A percentile compares a stretch with the other conserved stretches of the same genome.
phyloP scores from a whole-genome alignment of 768 basidiomycete genomes.

The Amanita rimosa region DNA sequence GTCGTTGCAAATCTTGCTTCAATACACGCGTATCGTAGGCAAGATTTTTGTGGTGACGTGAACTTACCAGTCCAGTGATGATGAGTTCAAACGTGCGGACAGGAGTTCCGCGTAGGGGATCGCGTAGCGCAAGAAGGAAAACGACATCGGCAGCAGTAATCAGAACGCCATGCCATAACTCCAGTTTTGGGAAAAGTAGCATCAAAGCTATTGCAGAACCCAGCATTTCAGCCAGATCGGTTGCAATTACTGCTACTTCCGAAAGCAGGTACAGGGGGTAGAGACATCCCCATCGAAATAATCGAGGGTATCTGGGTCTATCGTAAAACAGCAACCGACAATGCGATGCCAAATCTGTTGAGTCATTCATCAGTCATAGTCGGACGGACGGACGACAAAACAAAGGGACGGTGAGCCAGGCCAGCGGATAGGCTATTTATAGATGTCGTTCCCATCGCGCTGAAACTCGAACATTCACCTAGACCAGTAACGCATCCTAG shows the following conservation, averaged over 20 bases:
- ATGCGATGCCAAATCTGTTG: constrained; percentile 38
- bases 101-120: constrained; percentile 56
- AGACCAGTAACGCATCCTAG: constrained; percentile 78
- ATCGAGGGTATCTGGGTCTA: constrained; percentile 42
- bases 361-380: neutral
- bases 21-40: too few relatives aligned
- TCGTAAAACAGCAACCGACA: constrained; percentile 56
- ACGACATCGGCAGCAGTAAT: constrained; percentile 62
- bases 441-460: neutral
- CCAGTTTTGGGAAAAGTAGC: constrained; percentile 57
- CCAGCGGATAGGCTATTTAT: neutral
- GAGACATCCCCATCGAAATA: constrained; percentile 47
- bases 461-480: constrained; percentile 31
- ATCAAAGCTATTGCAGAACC: constrained; percentile 75
- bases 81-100: constrained; percentile 58
- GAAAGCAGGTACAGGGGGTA: constrained; percentile 57
- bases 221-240: constrained; percentile 73
- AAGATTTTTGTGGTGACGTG: too few relatives aligned
- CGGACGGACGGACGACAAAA: too few relatives aligned
- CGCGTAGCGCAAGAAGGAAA: constrained; percentile 57
- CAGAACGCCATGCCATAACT: constrained; percentile 62
- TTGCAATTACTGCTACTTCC: constrained; percentile 66
- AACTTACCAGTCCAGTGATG: constrained; percentile 51
- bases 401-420: too few relatives aligned
- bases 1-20: constrained; percentile 5